Base-by-base conservation (phyloP, 1,284 basidiomycete species). In the Athelia psychrophila region DNA sequence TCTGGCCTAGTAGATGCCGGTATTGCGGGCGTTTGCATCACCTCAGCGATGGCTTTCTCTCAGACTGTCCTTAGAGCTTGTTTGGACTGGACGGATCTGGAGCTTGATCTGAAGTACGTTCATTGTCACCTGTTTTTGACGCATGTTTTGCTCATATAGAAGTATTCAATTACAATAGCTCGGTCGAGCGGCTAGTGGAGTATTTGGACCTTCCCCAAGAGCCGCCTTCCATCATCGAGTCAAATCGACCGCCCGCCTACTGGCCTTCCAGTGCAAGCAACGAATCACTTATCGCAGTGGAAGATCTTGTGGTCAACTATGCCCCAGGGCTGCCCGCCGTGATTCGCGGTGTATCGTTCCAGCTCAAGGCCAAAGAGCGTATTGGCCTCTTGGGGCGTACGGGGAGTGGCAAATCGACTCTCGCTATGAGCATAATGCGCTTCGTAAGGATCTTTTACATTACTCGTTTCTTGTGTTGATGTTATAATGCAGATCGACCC, bases 201-300 rank as follows among this genome's bases (percentile, higher is more conserved):
- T 96, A 95, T 63, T 79, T 95, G 18, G 80, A 89, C 49, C 75
- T 95, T n/a, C 89, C 91, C 0, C 88, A 91, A 62, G 94, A 95
- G 64, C 84, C 92, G 2, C 85, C 92, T 1, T 75, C 84, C 0
- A 62, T 87, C 52, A 85, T 93, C 47, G 81, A 86, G 52, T 77
- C 76, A 0, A 77, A 76, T 48, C 79, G 86, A 3, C 84, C 84
- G 1, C 91, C 91, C 1, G 91, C 92, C 0, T 91, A 92, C 62
- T 95, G 93, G 92, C 92, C 92, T 0, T 90, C 90, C 10, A 88
- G 86, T 63, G 75, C 78, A 20, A 78, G 75, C 53, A 68, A 74
- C 3, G 62, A 74, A 22, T 61, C 72, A 1, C 71, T 88, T 33
- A 63, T 92, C 25, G 65, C 67, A 4, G 84, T 93, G 0, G 82